These are phyloP conservation scores for Cystoisospora suis DNA, from an alignment of 169 alveolate genomes.

Conservation along the genomic window DNA sequence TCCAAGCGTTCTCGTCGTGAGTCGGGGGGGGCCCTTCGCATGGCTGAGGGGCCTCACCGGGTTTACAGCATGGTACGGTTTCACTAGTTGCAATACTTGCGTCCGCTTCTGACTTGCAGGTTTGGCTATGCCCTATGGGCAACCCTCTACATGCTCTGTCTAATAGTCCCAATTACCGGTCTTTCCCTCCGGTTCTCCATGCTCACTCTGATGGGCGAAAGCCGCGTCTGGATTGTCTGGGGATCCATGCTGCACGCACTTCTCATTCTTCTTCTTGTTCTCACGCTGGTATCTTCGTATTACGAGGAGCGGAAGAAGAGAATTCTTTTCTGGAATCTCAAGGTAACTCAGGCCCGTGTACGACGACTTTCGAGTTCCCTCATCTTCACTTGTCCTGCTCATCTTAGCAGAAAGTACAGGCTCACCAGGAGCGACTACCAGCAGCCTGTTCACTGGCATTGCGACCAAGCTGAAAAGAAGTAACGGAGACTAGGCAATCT, in stretches of 20 bases:
- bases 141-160: background rate
- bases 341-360: background rate
- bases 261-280: background rate
- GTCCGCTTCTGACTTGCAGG: background rate
- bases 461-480: too few species aligned
- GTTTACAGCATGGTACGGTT: too few species aligned
- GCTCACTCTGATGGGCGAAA: background rate
- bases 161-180: background rate
- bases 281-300: slow-evolving; percentile 11
- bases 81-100: too few species aligned
- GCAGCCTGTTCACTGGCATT: too few species aligned
- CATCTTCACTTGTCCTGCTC: too few species aligned
- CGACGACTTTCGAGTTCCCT: background rate
- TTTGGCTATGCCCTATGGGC: slow-evolving; percentile 1
- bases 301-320: slow-evolving; percentile 11
- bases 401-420: too few species aligned
- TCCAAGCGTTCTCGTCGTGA: too few species aligned
- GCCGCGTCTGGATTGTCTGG: slow-evolving; percentile 8
- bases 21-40: too few species aligned
- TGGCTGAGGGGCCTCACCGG: too few species aligned
- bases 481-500: too few species aligned
- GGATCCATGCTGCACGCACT: background rate
- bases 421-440: too few species aligned
- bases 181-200: slow-evolving; percentile 1
- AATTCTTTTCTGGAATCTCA: slow-evolving; percentile 20